Evolutionary conservation across 495 filamentous ascomycete species (phyloP).

Genomic region (Umbilicaria muhlenbergii): DNA sequence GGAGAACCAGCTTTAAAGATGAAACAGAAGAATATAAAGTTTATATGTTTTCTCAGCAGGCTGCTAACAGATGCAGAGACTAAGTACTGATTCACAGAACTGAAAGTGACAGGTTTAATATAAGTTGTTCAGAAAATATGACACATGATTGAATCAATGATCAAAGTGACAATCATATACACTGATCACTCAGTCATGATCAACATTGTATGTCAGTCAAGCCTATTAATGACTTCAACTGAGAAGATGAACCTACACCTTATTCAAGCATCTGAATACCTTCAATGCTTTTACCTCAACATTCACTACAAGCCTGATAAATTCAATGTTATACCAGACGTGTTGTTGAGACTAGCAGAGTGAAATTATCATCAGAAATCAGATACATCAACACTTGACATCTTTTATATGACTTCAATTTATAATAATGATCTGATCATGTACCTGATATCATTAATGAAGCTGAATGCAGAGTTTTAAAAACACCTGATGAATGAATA

Average conservation of each 20-base stretch:
- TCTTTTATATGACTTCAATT: too few relatives aligned
- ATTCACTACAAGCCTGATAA: not conserved
- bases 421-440: too few relatives aligned
- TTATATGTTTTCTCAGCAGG: not conserved
- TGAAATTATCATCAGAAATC: too few relatives aligned
- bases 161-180: not conserved
- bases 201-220: not conserved
- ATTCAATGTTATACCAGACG: not conserved
- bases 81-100: slow-evolving; percentile 4
- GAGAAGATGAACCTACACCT: slow-evolving; percentile 1
- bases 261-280: not conserved
- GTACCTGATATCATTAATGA: too few relatives aligned
- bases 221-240: too few relatives aligned
- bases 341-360: not conserved
- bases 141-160: not conserved
- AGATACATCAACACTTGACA: too few relatives aligned
- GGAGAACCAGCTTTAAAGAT: not conserved
- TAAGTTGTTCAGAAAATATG: not conserved
- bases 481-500: too few relatives aligned
- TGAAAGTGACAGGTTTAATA: slow-evolving; percentile 4
- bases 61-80: not conserved
- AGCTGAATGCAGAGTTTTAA: too few relatives aligned
- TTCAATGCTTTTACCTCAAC: not conserved
- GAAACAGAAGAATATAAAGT: not conserved
- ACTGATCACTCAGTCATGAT: not conserved